Percentiles rank a stretch among this genome's conserved stretches.
These are phyloP conservation scores for Auriscalpium microsporum DNA, from an alignment of 768 basidiomycete species.

Conservation along the genomic window DNA sequence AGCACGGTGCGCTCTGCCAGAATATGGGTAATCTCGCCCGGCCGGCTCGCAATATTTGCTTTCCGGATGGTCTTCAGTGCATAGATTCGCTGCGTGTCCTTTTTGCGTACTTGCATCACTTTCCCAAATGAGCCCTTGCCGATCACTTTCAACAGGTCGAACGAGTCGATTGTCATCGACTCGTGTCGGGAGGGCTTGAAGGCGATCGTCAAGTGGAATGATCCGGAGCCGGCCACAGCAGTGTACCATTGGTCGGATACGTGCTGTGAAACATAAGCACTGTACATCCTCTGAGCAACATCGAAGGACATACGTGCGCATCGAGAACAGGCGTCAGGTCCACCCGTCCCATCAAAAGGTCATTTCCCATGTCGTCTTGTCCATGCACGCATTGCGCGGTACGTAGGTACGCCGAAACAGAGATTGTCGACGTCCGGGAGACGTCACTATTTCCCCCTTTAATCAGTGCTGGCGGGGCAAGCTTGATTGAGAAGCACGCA, in stretches of 20 bases:
- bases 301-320: slow-evolving; percentile 45
- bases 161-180: slow-evolving; percentile 88
- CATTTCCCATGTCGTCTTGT: slow-evolving; percentile 95
- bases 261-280: slow-evolving; percentile 35
- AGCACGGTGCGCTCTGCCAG: slow-evolving; percentile 95
- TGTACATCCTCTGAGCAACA: too few species aligned
- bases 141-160: slow-evolving; percentile 95
- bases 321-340: slow-evolving; percentile 83
- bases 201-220: slow-evolving; percentile 92
- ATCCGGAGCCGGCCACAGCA: slow-evolving; percentile 76
- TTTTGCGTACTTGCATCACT: slow-evolving; percentile 99
- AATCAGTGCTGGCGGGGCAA: slow-evolving; percentile 5
- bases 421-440: slow-evolving; percentile 85
- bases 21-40: slow-evolving; percentile 97
- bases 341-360: slow-evolving; percentile 86
- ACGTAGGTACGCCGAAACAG: slow-evolving; percentile 85
- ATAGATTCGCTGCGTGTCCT: slow-evolving; percentile 96
- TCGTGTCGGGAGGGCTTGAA: slow-evolving; percentile 84
- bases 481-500: slow-evolving; percentile 33
- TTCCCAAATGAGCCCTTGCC: slow-evolving; percentile 98
- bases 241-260: slow-evolving; percentile 87
- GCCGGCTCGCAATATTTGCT: slow-evolving; percentile 92
- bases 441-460: slow-evolving; percentile 62
- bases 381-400: slow-evolving; percentile 64
- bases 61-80: slow-evolving; percentile 98